Base-by-base conservation (phyloP, 768 basidiomycete species). In the Flagelloscypha sp. region DNA sequence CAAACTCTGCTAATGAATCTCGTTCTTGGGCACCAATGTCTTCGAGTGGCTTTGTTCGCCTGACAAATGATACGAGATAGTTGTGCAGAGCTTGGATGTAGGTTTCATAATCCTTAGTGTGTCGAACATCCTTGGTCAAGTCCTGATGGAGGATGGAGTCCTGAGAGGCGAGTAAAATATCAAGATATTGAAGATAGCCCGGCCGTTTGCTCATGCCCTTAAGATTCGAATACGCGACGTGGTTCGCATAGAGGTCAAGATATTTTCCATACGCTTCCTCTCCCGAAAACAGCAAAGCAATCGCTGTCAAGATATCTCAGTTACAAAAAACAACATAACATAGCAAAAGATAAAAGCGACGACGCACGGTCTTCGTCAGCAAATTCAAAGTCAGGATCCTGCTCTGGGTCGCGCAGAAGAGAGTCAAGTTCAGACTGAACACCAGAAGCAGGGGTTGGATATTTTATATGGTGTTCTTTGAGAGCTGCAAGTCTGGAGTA, bases 231-330 rank as follows among this genome's bases (percentile, higher is more conserved):
- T 86, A 98, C 32, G 84, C 67, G 31, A 82, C 74, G 49, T 98
- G 95, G 40, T 86, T 80, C 33, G 78, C 67, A 56, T 98, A 87
- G 38, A 99, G 57, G 57, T 99, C 95, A 42, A 98, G 74, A 54
- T 94, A 97, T 59, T 86, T 86, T 34, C 95, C 95, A 47, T 93
- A 88, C 6, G 74, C 73, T 55, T 99, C 95, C 65, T 98, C 94
- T 22, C 95, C 95, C 9, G 93, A 94, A 63, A 99, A 99, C 47
- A 94, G 58, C 33, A 86, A 59, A 23, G 84, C 80, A 37, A 89
- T 68, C 35, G 84, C 87, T 89, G 43, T 23, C 38, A 30, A 9
- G 27, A 15, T 3, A 4, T 13, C 17, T 40, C 7, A 18, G 33
- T 33, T 17, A 40, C 15, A 20, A 40, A 36, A 27, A 40, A 27